phyloP scores from a whole-genome alignment of 768 basidiomycete genomes.

The Tylopilus sp. region DNA sequence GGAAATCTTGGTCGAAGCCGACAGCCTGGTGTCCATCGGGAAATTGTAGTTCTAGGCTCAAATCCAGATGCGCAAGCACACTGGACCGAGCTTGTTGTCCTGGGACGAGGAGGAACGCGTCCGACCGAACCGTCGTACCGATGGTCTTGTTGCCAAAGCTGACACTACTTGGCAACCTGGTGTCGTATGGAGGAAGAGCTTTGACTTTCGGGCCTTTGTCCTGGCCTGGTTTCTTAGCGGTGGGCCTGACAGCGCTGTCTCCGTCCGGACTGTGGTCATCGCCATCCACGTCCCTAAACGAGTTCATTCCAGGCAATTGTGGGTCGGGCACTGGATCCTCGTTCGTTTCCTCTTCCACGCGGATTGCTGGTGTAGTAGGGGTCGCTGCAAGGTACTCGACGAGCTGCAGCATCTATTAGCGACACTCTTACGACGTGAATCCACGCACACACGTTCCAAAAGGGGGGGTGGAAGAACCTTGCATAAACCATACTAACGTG shows the following conservation, averaged over 20 bases:
- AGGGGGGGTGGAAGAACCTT: constrained; percentile 18
- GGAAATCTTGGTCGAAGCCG: not conserved
- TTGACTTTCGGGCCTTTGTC: not conserved
- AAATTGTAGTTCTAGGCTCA: no score
- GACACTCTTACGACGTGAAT: not conserved
- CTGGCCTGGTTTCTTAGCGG: not conserved
- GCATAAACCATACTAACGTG: constrained; percentile 23
- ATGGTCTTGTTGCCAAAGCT: constrained; percentile 15
- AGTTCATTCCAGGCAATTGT: constrained; percentile 7
- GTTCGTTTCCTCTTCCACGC: constrained; percentile 17
- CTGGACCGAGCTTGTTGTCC: no score
- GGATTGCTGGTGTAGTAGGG: constrained; percentile 13
- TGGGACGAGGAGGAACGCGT: constrained; percentile 13
- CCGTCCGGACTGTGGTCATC: not conserved
- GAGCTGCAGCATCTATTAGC: not conserved
- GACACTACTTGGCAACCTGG: not conserved
- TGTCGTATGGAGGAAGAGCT: constrained; percentile 14
- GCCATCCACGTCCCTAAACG: constrained; percentile 13
- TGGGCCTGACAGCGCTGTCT: not conserved
- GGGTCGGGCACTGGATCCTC: constrained; percentile 4
- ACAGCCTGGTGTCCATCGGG: no score
- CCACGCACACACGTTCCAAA: constrained; percentile 15
- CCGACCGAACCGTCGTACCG: constrained; percentile 6
- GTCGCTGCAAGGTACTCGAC: constrained; percentile 17
- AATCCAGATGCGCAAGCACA: no score